Base-by-base conservation (phyloP, 352 stramenopile genomes). In the Pythium phragmitis region DNA sequence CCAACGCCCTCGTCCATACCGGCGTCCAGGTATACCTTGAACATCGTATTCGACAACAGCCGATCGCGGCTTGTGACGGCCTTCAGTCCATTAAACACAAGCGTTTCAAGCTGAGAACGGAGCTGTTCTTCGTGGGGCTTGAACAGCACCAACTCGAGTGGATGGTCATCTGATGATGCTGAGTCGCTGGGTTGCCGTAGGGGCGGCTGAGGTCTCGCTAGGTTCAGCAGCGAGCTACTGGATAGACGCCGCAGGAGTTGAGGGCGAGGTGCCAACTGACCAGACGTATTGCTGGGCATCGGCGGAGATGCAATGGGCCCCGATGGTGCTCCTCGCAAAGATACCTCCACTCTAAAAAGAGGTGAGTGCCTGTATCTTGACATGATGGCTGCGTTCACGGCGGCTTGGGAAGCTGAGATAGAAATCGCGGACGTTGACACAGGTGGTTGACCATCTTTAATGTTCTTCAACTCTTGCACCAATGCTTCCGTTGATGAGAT, bases 291-390 rank as follows among this genome's bases (percentile, higher is more conserved):
- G 11, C 42, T 48, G 2, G 63, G 60, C 30, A 69, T 43, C 19
- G 53, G 52, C 48, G 49, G 47, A 23, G 46, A 36, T 43, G 37
- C 54, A n/a, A 76, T 57, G 33, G 53, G 48, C 52, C 52, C 70
- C 13, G 36, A 42, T 26, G 48, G n/a, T 13, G 48, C 37, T 49
- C 41, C 55, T 51, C 33, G 36, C 57, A 84, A 45, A 57, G 75
- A 53, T 1, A 92, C 78, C 36, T 97, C 86, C 3, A 97, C 72
- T 19, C 87, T 80, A 19, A 98, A 85, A 9, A 93, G 69, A n/a
- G 80, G 76, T 9, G 57, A 60, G 46, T 57, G 60, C 11, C 64
- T 71, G 48, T 68, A 72, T 4, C 60, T 41, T 23, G 66, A 57
- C 52, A 72, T 39, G 6, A 72, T 57, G 7, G 66, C 66, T 19